Evolutionary conservation across 768 basidiomycete genomes (phyloP).

Genomic region (Trametes cinnabarina): DNA sequence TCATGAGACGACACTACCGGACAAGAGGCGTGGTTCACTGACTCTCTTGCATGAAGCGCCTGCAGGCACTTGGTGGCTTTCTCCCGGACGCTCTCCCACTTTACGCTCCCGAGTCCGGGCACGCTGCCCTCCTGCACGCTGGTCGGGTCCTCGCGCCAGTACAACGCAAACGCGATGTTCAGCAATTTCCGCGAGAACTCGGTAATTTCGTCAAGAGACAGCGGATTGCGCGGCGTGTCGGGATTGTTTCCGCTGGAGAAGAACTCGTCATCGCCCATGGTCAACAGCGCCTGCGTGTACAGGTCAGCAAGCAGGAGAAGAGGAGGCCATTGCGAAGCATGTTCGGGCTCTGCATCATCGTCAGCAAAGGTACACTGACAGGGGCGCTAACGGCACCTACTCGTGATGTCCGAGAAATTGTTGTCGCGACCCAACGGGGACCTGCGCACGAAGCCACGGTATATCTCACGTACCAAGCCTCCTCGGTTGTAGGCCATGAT

Average conservation of each 20-base stretch:
- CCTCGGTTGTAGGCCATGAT: conserved; percentile 52
- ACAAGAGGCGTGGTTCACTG: conserved; percentile 29
- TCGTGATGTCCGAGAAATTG: conserved; percentile 35
- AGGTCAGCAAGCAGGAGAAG: conserved; percentile 78
- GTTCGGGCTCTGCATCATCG: conserved; percentile 39
- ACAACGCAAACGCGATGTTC: conserved; percentile 80
- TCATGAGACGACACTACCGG: background rate
- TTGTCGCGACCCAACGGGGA: conserved; percentile 63
- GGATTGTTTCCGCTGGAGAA: conserved; percentile 49
- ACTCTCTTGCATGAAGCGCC: conserved; percentile 89
- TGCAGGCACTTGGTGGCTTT: conserved; percentile 76
- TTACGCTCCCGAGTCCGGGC: conserved; percentile 39
- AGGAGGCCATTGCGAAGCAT: conserved; percentile 56
- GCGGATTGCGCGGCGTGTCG: conserved; percentile 59
- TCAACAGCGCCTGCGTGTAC: conserved; percentile 80
- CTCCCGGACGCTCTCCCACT: conserved; percentile 71
- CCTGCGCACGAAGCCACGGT: conserved; percentile 60
- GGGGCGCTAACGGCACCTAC: conserved; percentile 30
- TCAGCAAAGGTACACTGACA: background rate
- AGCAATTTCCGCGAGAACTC: conserved; percentile 75
- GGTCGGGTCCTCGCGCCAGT: conserved; percentile 56
- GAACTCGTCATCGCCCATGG: conserved; percentile 97
- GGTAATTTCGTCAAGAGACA: conserved; percentile 77
- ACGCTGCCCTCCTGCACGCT: conserved; percentile 41
- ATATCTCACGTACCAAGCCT: conserved; percentile 73